Base-by-base conservation (phyloP, 192 early-diverging fungal genomes). In the Lunasporangiospora selenospora region DNA sequence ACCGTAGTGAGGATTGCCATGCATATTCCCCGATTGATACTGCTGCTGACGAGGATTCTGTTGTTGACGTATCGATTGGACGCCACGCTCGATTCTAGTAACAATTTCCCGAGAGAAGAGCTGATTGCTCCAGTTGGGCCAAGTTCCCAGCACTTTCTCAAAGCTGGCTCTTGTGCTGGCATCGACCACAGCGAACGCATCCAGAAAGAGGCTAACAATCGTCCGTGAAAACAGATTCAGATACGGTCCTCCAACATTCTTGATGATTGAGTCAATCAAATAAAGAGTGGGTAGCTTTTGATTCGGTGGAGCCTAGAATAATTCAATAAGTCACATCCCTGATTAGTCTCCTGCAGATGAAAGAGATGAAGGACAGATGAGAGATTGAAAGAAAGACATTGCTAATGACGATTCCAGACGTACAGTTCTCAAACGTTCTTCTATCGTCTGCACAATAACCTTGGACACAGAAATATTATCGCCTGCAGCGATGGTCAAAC, bases 241-340 rank as follows among this genome's bases (percentile, higher is more conserved):
- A 78, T 95, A 98, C 21, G 79, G 79, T 13, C 81, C 86, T 21
- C 95, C 94, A 38, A 95, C 91, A 75, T 96, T 96, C 76, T 98
- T 98, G 67, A 88, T 87, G 19, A 98, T 98, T 16, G 97, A 98
- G 79, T 98, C 97, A 29, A 98, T 82, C 36, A 98, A 79, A 75
- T 95, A 98, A 16, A 98, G 77, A 0, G 89, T 81, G 10, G 95
- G 95, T 11, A 98, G 83, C 77, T 96, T 96, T 66, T 90, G 86
- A 15, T 69, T 81, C 11, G 89, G 81, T 8, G 81, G 80, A 23
- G 83, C 87, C 93, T 95, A 80, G 40, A 21, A 39, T 31, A 19
- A 42, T 29, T 41, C 9, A 52, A 15, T 40, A 16, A 11, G 34
- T 32, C 6, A 54, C 9, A 16, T 29, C 27, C 4, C 15, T 36